These are phyloP conservation scores for Hericium alpestre DNA, from an alignment of 768 basidiomycete species.

Conservation along the genomic window DNA sequence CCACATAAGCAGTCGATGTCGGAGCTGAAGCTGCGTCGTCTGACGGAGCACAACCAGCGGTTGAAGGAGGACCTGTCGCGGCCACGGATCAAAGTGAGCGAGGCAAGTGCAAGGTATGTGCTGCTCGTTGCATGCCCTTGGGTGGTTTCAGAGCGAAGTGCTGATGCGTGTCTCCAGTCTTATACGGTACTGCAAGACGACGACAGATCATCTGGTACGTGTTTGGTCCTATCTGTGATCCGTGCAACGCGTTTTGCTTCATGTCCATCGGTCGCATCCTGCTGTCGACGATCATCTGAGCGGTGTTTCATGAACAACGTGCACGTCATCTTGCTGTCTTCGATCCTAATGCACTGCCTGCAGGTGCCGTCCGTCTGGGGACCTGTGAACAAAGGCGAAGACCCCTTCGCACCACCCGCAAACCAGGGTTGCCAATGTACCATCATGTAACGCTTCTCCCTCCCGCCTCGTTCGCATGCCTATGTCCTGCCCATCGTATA, in stretches of 20 bases:
- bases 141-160: neutral
- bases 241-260: neutral
- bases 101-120: conserved; percentile 55
- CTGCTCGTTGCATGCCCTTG: neutral
- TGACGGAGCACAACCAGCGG: conserved; percentile 66
- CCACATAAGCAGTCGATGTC: conserved; percentile 90
- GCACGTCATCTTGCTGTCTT: too few species aligned
- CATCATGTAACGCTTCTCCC: conserved; percentile 1
- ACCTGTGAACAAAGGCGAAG: conserved; percentile 80
- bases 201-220: conserved; percentile 58
- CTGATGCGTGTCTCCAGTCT: conserved; percentile 30
- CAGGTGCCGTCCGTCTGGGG: conserved; percentile 97
- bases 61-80: conserved; percentile 63
- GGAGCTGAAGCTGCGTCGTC: conserved; percentile 70
- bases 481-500: neutral
- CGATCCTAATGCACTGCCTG: neutral
- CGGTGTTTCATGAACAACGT: too few species aligned
- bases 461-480: neutral
- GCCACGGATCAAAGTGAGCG: conserved; percentile 62
- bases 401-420: conserved; percentile 78
- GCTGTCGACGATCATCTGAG: too few species aligned
- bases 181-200: conserved; percentile 65
- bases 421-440: conserved; percentile 30
- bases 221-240: neutral
- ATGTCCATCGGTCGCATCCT: neutral